A percentile compares a stretch with the other conserved stretches of the same genome.
These are phyloP conservation scores for Pseudotsuga menziesii DNA, from an alignment of 75 land plant species.

Conservation along the genomic window DNA sequence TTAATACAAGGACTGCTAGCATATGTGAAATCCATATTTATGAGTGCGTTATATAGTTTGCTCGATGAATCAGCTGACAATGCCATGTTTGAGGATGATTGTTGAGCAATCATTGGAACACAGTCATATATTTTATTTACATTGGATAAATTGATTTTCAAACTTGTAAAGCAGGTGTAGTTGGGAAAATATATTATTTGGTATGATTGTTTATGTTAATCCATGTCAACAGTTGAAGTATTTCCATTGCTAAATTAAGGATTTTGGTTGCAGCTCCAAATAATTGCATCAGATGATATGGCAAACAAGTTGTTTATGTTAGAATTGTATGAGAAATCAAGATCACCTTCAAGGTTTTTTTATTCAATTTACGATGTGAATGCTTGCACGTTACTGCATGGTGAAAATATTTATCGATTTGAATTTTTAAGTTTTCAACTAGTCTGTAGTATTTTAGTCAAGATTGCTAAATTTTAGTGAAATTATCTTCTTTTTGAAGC, in stretches of 20 bases:
- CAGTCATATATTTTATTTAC: constrained; percentile 95
- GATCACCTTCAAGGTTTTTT: constrained; percentile 49
- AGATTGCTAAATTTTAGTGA: not conserved
- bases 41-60: constrained; percentile 62
- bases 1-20: no score
- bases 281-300: constrained; percentile 70
- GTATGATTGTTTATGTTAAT: not conserved
- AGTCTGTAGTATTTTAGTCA: not conserved
- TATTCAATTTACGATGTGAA: constrained; percentile 84
- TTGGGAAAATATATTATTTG: not conserved
- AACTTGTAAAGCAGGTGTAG: constrained; percentile 81
- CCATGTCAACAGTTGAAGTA: not conserved
- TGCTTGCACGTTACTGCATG: constrained; percentile 76
- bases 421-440: constrained; percentile 59
- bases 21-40: constrained; percentile 45
- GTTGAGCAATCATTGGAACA: constrained; percentile 87
- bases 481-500: not conserved
- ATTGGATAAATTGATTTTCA: constrained; percentile 79
- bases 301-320: constrained; percentile 74
- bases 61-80: constrained; percentile 90
- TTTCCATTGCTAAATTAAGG: not conserved
- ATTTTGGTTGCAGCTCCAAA: constrained; percentile 56
- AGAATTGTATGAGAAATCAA: constrained; percentile 69
- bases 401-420: constrained; percentile 73
- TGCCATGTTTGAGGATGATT: constrained; percentile 93